These are phyloP conservation scores for Flaveria floridana DNA, from an alignment of 140 eudicot genomes.

Conservation along the genomic window DNA sequence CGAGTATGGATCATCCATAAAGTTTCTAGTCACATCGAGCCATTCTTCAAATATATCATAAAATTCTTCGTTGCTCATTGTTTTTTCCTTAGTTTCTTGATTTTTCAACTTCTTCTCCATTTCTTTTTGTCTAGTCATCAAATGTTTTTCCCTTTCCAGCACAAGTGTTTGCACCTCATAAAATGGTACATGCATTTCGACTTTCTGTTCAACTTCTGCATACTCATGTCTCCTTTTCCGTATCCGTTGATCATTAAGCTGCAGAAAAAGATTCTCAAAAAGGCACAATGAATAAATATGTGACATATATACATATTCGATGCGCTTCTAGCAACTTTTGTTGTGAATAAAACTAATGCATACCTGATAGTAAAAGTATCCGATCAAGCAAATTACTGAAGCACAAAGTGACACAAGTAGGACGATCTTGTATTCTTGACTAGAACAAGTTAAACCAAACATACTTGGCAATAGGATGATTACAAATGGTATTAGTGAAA, in stretches of 20 bases:
- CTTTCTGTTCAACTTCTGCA: constrained; percentile 32
- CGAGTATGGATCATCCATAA: constrained; percentile 31
- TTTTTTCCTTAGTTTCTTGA: not conserved
- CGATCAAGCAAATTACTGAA: constrained; percentile 16
- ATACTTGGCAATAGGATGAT: constrained; percentile 28
- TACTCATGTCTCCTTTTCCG: constrained; percentile 23
- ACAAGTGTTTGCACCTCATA: constrained; percentile 33
- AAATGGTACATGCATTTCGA: constrained; percentile 35
- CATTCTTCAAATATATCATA: not conserved
- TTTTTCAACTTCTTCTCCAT: constrained; percentile 24
- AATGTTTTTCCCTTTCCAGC: constrained; percentile 30
- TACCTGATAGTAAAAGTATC: constrained; percentile 35
- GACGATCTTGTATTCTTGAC: constrained; percentile 22
- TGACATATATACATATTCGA: not conserved
- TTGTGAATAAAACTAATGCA: not conserved
- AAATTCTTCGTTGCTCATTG: constrained; percentile 9
- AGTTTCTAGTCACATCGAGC: constrained; percentile 20
- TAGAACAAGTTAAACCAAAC: constrained; percentile 28
- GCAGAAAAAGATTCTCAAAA: not conserved
- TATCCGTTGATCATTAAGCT: constrained; percentile 6
- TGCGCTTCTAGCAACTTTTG: not conserved
- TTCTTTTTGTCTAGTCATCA: constrained; percentile 17
- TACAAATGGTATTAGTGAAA: constrained; percentile 32
- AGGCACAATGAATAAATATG: not conserved
- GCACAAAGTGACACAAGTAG: constrained; percentile 28